Conservation (phyloP, 1,284 basidiomycete species). For the Marasmius fiardii region DNA sequence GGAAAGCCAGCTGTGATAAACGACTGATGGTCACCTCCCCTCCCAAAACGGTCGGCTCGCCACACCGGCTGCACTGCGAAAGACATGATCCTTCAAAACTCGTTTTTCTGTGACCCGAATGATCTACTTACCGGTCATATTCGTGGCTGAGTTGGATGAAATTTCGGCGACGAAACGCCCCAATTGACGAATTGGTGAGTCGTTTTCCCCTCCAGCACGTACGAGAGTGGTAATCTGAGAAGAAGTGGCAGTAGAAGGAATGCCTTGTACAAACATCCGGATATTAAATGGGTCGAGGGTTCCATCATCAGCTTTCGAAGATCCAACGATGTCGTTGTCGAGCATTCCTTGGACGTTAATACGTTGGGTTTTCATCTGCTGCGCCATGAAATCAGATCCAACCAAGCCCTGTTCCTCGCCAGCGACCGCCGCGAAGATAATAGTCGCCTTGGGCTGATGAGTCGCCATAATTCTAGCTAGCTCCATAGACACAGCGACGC, state of each 20-base stretch:
- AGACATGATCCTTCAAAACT: neutral
- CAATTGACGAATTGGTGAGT: constrained; percentile 46
- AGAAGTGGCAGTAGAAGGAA: constrained; percentile 40
- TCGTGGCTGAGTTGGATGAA: constrained; percentile 39
- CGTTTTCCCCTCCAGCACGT: constrained; percentile 49
- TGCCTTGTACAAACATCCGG: constrained; percentile 46
- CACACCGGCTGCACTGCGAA: constrained; percentile 12
- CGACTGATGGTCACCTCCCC: constrained; percentile 50
- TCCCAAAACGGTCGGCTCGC: constrained; percentile 35
- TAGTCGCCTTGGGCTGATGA: constrained; percentile 42
- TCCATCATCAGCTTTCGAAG: constrained; percentile 42
- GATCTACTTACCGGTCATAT: constrained; percentile 40
- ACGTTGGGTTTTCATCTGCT: constrained; percentile 34
- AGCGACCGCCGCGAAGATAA: constrained; percentile 40
- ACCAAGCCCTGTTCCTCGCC: constrained; percentile 50
- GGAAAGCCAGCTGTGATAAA: constrained; percentile 48
- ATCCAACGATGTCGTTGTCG: constrained; percentile 35
- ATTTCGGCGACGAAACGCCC: constrained; percentile 49
- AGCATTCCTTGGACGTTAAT: constrained; percentile 54
- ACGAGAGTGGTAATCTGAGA: constrained; percentile 29
- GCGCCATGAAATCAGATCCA: constrained; percentile 45
- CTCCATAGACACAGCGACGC: constrained; percentile 51
- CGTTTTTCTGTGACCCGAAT: no score
- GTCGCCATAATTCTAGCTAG: constrained; percentile 45
- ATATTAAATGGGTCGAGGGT: constrained; percentile 42